Conservation (phyloP, 208 protist genomes). For the Crithidia bombi region DNA sequence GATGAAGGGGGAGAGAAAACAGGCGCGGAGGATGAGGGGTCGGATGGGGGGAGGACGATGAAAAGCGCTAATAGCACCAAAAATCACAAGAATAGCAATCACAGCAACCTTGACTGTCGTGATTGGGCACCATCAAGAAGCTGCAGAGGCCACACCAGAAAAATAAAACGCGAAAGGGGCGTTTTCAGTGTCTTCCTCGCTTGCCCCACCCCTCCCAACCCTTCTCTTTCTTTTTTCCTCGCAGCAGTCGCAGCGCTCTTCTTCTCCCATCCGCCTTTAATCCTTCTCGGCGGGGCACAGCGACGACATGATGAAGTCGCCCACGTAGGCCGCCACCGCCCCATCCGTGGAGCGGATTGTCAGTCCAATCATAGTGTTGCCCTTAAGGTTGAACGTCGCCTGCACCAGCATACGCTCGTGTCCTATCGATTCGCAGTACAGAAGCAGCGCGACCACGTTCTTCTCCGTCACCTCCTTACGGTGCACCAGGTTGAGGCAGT, state of each 20-base stretch:
- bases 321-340: constrained; percentile 48
- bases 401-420: constrained; percentile 44
- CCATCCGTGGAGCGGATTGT: constrained; percentile 47
- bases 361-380: constrained; percentile 35
- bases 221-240: constrained; percentile 24
- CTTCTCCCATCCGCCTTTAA: constrained; percentile 7
- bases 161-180: too few species aligned
- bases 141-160: too few species aligned
- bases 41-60: too few species aligned
- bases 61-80: too few species aligned
- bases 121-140: too few species aligned
- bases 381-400: constrained; percentile 35
- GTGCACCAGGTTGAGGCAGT: constrained; percentile 62
- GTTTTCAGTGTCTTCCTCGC: too few species aligned
- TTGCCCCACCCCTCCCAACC: too few species aligned
- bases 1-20: constrained; percentile 9
- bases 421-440: constrained; percentile 60
- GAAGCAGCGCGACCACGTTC: constrained; percentile 32
- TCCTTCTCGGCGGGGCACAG: constrained; percentile 11
- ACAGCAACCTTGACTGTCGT: too few species aligned
- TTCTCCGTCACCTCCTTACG: constrained; percentile 25
- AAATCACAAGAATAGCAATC: too few species aligned
- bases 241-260: too few species aligned
- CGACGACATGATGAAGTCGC: constrained; percentile 43
- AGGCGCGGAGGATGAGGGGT: not conserved